Evolutionary conservation across 768 basidiomycete species (phyloP).

Genomic region (Cubamyces lactineus): DNA sequence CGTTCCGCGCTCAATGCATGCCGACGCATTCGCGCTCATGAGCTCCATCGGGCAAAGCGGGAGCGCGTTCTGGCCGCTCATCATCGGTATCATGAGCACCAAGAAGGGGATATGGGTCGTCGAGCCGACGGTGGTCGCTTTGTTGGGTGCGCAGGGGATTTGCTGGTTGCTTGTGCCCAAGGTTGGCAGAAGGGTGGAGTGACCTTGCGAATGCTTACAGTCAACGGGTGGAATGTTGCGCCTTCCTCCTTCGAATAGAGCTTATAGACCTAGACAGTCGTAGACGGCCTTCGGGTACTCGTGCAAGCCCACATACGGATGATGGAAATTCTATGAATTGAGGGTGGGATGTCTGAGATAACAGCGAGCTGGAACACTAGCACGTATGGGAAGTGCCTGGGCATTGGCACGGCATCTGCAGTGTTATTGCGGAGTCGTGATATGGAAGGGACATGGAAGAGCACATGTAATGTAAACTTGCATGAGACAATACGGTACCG

Average conservation of each 20-base stretch:
- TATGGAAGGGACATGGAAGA: slow-evolving; percentile 1
- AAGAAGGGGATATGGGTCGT: slow-evolving; percentile 36
- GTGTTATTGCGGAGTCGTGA: neutral
- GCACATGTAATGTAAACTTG: slow-evolving; percentile 22
- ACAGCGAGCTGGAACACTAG: too few relatives aligned
- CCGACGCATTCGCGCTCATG: slow-evolving; percentile 36
- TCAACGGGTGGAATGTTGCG: too few relatives aligned
- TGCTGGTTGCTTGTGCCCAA: slow-evolving; percentile 33
- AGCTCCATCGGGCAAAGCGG: slow-evolving; percentile 36
- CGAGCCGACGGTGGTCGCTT: slow-evolving; percentile 34
- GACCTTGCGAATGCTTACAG: neutral
- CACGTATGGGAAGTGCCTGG: too few relatives aligned
- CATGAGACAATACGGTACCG: slow-evolving; percentile 15
- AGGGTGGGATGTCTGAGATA: neutral
- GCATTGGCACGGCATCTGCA: too few relatives aligned
- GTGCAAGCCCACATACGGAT: neutral
- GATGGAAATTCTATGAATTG: neutral
- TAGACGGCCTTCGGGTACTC: too few relatives aligned
- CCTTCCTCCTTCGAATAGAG: too few relatives aligned
- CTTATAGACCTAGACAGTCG: too few relatives aligned
- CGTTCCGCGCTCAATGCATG: slow-evolving; percentile 34
- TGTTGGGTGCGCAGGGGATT: slow-evolving; percentile 32
- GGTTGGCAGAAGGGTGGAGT: slow-evolving; percentile 25
- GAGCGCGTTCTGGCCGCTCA: slow-evolving; percentile 35
- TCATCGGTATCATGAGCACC: slow-evolving; percentile 35